Percentiles rank a stretch among this genome's conserved stretches.
Conservation (phyloP, 1,139 yeast genomes). For the Saccharomyces pastorianus region DNA sequence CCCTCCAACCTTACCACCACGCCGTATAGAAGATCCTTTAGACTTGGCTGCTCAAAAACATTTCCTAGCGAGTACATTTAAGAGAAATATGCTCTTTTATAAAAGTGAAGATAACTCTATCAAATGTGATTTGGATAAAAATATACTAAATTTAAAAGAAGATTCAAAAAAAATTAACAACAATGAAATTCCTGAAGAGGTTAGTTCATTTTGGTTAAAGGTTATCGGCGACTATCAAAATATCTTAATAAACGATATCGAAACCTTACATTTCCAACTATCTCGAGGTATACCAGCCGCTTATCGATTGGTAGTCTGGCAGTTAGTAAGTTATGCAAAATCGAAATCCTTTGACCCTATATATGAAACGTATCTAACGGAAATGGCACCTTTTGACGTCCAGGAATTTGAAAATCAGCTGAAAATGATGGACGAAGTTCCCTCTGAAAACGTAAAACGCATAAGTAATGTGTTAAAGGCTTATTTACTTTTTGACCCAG, state of each 20-base stretch:
- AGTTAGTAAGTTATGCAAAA: constrained; percentile 67
- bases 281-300: constrained; percentile 72
- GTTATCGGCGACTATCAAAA: neutral
- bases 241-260: neutral
- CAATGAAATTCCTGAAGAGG: neutral
- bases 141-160: neutral
- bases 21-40: constrained; percentile 31
- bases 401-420: constrained; percentile 39
- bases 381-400: constrained; percentile 68
- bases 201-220: neutral
- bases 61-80: neutral
- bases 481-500: constrained; percentile 78
- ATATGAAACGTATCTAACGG: constrained; percentile 42
- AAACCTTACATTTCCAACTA: constrained; percentile 27
- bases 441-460: constrained; percentile 48
- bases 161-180: neutral
- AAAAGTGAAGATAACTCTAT: neutral
- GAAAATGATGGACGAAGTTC: constrained; percentile 73
- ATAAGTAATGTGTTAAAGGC: constrained; percentile 71
- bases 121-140: neutral
- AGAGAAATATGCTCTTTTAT: neutral
- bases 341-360: constrained; percentile 61
- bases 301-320: constrained; percentile 84
- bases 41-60: neutral
- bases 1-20: constrained; percentile 4